phyloP scores from a whole-genome alignment of 2,329 filamentous ascomycete species.

The Westerdykella ornata region DNA sequence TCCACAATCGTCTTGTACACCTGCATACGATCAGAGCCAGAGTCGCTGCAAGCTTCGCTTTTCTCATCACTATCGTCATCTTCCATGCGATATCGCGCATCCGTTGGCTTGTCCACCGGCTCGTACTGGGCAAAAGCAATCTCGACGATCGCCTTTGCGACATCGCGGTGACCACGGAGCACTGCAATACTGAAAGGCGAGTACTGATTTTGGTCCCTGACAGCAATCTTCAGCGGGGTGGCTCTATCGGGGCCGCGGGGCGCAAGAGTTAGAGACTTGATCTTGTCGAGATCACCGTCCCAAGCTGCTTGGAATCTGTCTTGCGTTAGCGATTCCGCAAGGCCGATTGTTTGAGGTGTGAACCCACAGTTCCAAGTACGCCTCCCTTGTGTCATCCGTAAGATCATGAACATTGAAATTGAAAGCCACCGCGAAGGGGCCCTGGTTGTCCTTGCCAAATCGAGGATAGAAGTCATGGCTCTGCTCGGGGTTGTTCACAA shows the following conservation, averaged over 20 bases:
- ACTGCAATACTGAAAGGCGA: constrained; percentile 64
- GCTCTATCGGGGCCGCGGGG: constrained; percentile 51
- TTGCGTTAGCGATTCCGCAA: constrained; percentile 8
- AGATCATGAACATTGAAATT: constrained; percentile 46
- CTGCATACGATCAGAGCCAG: constrained; percentile 20
- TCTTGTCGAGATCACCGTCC: constrained; percentile 58
- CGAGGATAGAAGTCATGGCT: constrained; percentile 12
- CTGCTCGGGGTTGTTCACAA: constrained; percentile 4
- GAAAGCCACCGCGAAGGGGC: constrained; percentile 47
- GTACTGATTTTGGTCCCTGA: constrained; percentile 47
- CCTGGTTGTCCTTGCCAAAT: constrained; percentile 5
- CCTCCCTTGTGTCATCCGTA: constrained; percentile 49
- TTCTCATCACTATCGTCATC: constrained; percentile 31
- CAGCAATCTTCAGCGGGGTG: constrained; percentile 55
- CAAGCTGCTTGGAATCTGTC: constrained; percentile 65
- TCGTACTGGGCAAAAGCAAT: constrained; percentile 65
- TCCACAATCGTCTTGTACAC: constrained; percentile 51
- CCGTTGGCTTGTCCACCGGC: constrained; percentile 43
- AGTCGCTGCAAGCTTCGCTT: constrained; percentile 17
- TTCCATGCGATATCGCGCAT: constrained; percentile 43
- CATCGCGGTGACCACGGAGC: constrained; percentile 56
- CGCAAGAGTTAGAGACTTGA: constrained; percentile 58
- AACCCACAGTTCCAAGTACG: constrained; percentile 52
- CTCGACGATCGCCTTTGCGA: constrained; percentile 61
- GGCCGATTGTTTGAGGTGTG: neutral